phyloP scores from a whole-genome alignment of 768 basidiomycete genomes.

The Amanita jacksonii region DNA sequence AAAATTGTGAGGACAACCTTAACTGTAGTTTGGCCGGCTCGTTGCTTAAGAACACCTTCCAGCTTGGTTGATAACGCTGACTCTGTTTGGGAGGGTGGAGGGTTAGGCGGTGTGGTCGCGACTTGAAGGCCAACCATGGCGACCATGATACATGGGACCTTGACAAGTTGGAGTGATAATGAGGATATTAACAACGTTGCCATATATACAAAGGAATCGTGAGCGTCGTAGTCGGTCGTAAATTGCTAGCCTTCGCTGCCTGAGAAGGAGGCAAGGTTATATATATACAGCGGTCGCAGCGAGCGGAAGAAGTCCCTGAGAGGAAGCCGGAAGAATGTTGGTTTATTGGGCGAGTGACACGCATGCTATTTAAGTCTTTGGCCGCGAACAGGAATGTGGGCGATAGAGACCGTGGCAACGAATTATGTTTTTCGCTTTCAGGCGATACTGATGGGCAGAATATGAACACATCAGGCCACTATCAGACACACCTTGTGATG shows the following conservation, averaged over 20 bases:
- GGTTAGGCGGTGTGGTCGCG: conserved; percentile 37
- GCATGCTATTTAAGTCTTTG: background rate
- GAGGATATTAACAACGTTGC: background rate
- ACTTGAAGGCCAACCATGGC: conserved; percentile 34
- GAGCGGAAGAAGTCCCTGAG: background rate
- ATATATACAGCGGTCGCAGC: background rate
- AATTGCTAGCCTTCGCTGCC: background rate
- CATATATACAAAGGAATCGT: too few species aligned
- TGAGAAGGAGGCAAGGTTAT: background rate
- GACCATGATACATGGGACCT: conserved; percentile 33
- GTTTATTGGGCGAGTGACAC: too few species aligned
- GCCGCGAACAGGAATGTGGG: too few species aligned
- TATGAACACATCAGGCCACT: too few species aligned
- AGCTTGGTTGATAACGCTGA: conserved; percentile 23
- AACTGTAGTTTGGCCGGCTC: conserved; percentile 22
- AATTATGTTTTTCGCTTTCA: too few species aligned
- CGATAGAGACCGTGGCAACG: too few species aligned
- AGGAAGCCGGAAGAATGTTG: background rate
- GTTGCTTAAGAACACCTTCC: conserved; percentile 28
- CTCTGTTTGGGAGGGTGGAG: conserved; percentile 26
- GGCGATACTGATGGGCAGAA: too few species aligned
- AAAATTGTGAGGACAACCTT: conserved; percentile 22
- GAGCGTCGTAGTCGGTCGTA: too few species aligned
- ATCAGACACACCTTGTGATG: too few species aligned
- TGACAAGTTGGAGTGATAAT: conserved; percentile 17